A percentile compares a stretch with the other conserved stretches of the same genome.
Evolutionary conservation across 2,329 filamentous ascomycete species (phyloP).

Genomic region (Fusarium bactridioides): DNA sequence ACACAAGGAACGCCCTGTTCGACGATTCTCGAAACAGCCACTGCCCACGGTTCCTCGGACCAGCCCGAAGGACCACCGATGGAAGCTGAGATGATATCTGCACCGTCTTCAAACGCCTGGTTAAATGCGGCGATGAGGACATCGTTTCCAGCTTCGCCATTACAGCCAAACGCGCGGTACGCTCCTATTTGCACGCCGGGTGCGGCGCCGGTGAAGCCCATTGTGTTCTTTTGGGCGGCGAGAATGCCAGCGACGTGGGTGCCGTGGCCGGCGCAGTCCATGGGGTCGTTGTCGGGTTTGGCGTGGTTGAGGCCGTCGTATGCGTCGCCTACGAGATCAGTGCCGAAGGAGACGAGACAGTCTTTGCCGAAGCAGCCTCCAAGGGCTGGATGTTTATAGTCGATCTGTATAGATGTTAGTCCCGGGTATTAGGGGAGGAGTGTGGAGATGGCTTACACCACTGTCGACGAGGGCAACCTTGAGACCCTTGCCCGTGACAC

Average conservation of each 20-base stretch:
- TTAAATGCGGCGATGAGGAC: constrained; percentile 67
- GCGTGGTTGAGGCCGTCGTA: constrained; percentile 53
- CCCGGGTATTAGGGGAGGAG: rapidly evolving
- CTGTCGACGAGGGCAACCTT: constrained; percentile 63
- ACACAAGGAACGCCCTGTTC: constrained; percentile 61
- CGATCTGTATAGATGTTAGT: constrained; percentile 51
- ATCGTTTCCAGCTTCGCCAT: constrained; percentile 60
- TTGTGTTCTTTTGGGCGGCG: constrained; percentile 62
- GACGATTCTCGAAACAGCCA: constrained; percentile 60
- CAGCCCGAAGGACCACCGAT: constrained; percentile 62
- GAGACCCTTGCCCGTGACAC: constrained; percentile 59
- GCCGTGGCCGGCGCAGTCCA: constrained; percentile 66
- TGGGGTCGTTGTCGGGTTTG: constrained; percentile 59
- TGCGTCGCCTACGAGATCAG: constrained; percentile 65
- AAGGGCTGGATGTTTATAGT: constrained; percentile 69
- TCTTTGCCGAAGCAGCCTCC: constrained; percentile 69
- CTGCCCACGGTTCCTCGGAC: constrained; percentile 60
- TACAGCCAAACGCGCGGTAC: constrained; percentile 66
- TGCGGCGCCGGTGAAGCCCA: constrained; percentile 65
- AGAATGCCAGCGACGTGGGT: constrained; percentile 70
- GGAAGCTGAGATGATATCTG: constrained; percentile 64
- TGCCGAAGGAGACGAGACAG: constrained; percentile 65
- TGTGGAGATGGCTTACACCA: constrained; percentile 52
- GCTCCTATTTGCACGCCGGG: constrained; percentile 63
- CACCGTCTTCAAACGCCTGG: constrained; percentile 67